phyloP scores from a whole-genome alignment of 1,139 yeast species.

The Debaryomycetaceae sp. region DNA sequence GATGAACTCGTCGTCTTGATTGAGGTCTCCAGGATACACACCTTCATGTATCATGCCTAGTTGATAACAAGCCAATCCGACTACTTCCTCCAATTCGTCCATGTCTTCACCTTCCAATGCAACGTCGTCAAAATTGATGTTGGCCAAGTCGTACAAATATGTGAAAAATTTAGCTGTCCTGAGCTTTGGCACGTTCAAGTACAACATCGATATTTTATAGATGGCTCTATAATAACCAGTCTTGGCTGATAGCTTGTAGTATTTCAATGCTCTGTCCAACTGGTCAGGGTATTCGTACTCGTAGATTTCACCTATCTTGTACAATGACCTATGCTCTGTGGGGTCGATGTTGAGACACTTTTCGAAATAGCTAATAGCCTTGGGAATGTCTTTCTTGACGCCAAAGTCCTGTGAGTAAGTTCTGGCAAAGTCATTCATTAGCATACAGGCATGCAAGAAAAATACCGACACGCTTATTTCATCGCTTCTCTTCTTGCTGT shows the following conservation, averaged over 20 bases:
- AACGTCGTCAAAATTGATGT: slow-evolving; percentile 34
- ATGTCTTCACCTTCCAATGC: slow-evolving; percentile 36
- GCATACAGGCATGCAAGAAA: slow-evolving; percentile 38
- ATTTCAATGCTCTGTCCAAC: slow-evolving; percentile 31
- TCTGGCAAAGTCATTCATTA: slow-evolving; percentile 32
- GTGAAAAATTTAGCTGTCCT: slow-evolving; percentile 36
- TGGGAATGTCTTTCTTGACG: slow-evolving; percentile 25
- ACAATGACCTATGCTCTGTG: slow-evolving; percentile 32
- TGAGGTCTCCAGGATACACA: slow-evolving; percentile 48
- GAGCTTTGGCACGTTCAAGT: slow-evolving; percentile 31
- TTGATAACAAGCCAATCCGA: slow-evolving; percentile 46
- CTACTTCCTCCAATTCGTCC: slow-evolving; percentile 40
- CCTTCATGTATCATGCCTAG: slow-evolving; percentile 73
- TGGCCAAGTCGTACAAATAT: slow-evolving; percentile 36
- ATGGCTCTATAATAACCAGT: slow-evolving; percentile 45
- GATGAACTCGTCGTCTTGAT: slow-evolving; percentile 35
- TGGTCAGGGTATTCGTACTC: slow-evolving; percentile 31
- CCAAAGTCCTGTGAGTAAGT: slow-evolving; percentile 38
- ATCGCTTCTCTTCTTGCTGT: slow-evolving; percentile 19
- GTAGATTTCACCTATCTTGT: slow-evolving; percentile 40
- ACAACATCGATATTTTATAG: slow-evolving; percentile 38
- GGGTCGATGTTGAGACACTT: slow-evolving; percentile 32
- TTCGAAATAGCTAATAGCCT: slow-evolving; percentile 32
- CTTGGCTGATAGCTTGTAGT: slow-evolving; percentile 39
- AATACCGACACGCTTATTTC: slow-evolving; percentile 28